Evolutionary conservation across 129 eudicot species (phyloP), one percentile per base, ranked within the genome.

Genomic region (Arctium minus): DNA sequence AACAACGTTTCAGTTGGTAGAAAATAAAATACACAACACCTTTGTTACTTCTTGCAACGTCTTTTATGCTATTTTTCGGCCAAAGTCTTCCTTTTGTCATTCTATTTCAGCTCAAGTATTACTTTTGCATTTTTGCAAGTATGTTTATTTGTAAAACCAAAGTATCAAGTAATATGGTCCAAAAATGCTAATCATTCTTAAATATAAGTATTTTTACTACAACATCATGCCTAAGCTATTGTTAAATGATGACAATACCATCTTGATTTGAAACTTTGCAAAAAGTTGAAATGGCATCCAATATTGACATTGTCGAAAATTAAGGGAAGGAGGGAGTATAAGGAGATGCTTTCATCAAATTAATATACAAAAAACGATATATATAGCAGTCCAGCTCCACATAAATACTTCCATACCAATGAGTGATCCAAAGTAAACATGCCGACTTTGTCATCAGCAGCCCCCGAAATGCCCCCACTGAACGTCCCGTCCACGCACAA

Each of bases 401-500:
- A 6, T 60, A 60, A 76, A 74, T 74, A 76, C 6, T 11, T 84
- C n/a, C 70, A 18, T 88, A 92, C 94, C 93, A 75, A 42, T 6
- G 91, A 85, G 40, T 89, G 89, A 76, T 87, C 94, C 86, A 92
- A 79, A 77, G 88, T 85, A 84, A 90, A 90, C 53, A 89, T 39
- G 62, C 86, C 37, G n/a, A 77, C 79, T 75, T 87, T 92, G 15
- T 95, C 97, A 88, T 95, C 97, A 48, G 97, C 97, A 83, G 88
- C 90, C 74, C 97, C 94, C 4, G 97, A 92, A 76, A 95, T 53
- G 13, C 98, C 98, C 30, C 97, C 97, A 29, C 72, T 79, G 85
- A 90, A 90, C 33, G 86, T 86, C 71, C 83, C 88, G 72, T 92
- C 97, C 74, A 95, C 60, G 33, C 79, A 87, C 33, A 94, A 48